Conservation (phyloP, 768 basidiomycete genomes). For the Mrakia gelida region DNA sequence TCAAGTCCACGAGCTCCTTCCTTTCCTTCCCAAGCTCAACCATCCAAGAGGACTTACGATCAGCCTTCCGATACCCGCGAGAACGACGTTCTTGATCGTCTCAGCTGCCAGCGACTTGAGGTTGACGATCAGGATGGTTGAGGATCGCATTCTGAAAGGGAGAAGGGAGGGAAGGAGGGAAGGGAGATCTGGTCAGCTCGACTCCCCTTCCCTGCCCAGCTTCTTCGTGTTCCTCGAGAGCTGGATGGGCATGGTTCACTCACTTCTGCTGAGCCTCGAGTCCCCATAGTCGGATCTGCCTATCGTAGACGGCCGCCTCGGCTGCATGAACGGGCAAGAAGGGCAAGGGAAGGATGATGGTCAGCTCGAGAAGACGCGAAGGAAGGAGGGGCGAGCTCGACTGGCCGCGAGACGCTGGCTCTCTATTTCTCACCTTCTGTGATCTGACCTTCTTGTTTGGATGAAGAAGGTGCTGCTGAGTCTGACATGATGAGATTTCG, state of each 20-base stretch:
- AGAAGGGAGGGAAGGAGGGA: constrained; percentile 9
- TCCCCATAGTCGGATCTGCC: constrained; percentile 97
- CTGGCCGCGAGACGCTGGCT: no score
- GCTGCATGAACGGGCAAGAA: not conserved
- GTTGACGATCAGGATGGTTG: constrained; percentile 75
- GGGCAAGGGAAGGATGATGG: not conserved
- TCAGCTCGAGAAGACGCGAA: constrained; percentile 7
- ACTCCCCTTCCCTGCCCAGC: constrained; percentile 11
- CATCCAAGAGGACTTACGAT: constrained; percentile 45
- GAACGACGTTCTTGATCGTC: constrained; percentile 92
- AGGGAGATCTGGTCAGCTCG: constrained; percentile 12
- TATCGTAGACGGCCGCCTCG: constrained; percentile 82
- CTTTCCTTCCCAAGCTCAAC: not conserved
- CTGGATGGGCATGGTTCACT: constrained; percentile 29
- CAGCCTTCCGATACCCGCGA: constrained; percentile 89
- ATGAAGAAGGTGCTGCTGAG: not conserved
- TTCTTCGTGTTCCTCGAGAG: not conserved
- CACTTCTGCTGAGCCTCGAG: constrained; percentile 95
- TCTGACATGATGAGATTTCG: not conserved
- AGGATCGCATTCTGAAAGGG: constrained; percentile 76
- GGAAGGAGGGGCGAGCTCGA: no score
- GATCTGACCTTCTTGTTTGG: constrained; percentile 20
- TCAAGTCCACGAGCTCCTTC: not conserved
- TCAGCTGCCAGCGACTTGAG: constrained; percentile 84
- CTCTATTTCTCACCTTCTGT: not conserved